These are phyloP conservation scores for Venturia aucupariae DNA, from an alignment of 2,329 filamentous ascomycete species.

Conservation along the genomic window DNA sequence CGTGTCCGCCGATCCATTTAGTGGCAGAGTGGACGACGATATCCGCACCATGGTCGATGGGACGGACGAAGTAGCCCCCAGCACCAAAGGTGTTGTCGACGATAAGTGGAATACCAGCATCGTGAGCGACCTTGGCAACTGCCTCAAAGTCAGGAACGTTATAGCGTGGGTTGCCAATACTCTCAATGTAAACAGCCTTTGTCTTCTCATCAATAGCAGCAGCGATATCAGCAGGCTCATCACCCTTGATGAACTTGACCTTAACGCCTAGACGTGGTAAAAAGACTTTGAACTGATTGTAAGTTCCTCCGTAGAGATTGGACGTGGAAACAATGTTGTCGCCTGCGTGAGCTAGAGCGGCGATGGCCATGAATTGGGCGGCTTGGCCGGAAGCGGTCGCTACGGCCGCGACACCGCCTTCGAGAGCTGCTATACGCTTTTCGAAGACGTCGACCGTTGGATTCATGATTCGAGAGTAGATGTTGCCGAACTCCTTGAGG, in stretches of 20 bases:
- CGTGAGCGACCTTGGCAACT: constrained; percentile 71
- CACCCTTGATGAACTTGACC: constrained; percentile 80
- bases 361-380: constrained; percentile 85
- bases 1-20: constrained; percentile 96
- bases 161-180: constrained; percentile 87
- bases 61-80: constrained; percentile 77
- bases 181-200: constrained; percentile 86
- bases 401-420: constrained; percentile 81
- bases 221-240: constrained; percentile 68
- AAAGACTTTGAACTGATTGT: constrained; percentile 94
- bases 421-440: constrained; percentile 89
- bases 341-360: constrained; percentile 72
- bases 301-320: constrained; percentile 85
- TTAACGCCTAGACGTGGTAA: constrained; percentile 77
- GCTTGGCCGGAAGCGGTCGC: constrained; percentile 80
- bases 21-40: constrained; percentile 92
- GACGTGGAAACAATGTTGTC: constrained; percentile 91
- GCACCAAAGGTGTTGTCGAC: constrained; percentile 91
- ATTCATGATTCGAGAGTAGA: constrained; percentile 97
- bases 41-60: constrained; percentile 84
- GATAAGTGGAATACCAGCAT: constrained; percentile 49
- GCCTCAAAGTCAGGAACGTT: constrained; percentile 87
- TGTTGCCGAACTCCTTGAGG: constrained; percentile 95
- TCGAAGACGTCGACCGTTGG: constrained; percentile 94
- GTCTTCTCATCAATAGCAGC: constrained; percentile 84